Evolutionary conservation across 2,329 filamentous ascomycete genomes (phyloP).

Genomic region (Aspergillus pseudoglaucus): DNA sequence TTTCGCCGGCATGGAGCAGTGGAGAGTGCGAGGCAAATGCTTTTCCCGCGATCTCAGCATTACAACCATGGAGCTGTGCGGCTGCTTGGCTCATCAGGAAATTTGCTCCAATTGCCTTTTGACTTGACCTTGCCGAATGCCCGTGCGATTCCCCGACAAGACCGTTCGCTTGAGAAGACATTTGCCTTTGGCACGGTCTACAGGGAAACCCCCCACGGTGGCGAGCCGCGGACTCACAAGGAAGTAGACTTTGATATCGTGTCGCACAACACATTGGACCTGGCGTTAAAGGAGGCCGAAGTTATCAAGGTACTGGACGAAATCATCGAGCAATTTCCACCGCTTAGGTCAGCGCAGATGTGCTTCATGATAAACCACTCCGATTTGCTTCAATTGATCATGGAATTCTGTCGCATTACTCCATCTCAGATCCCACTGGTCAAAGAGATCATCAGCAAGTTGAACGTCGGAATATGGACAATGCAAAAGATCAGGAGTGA

Average conservation of each 20-base stretch:
- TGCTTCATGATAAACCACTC: slow-evolving; percentile 89
- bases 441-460: slow-evolving; percentile 76
- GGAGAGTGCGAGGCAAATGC: slow-evolving; percentile 64
- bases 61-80: slow-evolving; percentile 71
- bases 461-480: slow-evolving; percentile 72
- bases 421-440: slow-evolving; percentile 60
- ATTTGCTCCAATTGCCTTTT: slow-evolving; percentile 87
- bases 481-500: slow-evolving; percentile 81
- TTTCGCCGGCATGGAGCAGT: slow-evolving; percentile 88
- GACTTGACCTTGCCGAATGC: slow-evolving; percentile 88
- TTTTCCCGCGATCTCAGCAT: slow-evolving; percentile 77
- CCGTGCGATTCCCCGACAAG: slow-evolving; percentile 65
- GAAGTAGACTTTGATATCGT: slow-evolving; percentile 97
- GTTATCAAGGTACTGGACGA: slow-evolving; percentile 92
- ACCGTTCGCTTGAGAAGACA: slow-evolving; percentile 62
- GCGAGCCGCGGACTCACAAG: slow-evolving; percentile 73
- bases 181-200: slow-evolving; percentile 87
- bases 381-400: slow-evolving; percentile 76
- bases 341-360: slow-evolving; percentile 64
- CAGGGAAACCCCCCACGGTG: slow-evolving; percentile 68
- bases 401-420: slow-evolving; percentile 80
- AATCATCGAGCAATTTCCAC: slow-evolving; percentile 73
- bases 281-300: slow-evolving; percentile 87
- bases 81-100: slow-evolving; percentile 74
- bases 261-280: slow-evolving; percentile 71